Evolutionary conservation across 148 eudicot species (phyloP), one percentile per base, ranked within the genome.

Genomic region (Rhododendron williamsianum): DNA sequence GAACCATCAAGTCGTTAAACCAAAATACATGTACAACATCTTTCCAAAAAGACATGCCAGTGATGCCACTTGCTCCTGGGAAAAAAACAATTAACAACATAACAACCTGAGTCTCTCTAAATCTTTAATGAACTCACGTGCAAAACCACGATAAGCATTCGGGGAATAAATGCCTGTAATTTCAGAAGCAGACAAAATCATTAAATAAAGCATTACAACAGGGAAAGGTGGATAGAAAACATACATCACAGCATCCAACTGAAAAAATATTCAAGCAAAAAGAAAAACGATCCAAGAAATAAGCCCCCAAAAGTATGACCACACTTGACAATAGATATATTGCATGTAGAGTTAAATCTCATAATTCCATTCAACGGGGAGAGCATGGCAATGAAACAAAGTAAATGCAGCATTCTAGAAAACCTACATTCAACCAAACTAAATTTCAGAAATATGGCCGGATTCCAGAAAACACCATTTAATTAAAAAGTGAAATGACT

Each of bases 101-200:
- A 33, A 52, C 74, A 76, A 96, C 99, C 99, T 97, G 80, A 97
- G 90, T 85, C 99, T 93, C 90, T 97, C 99, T 86, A 97, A 87
- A 93, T 97, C 99, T 84, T 97, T 97, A 71, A 97, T 95, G 91
- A 97, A 97, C 87, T 95, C 99, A 6, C 99, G 93, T 54, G 99
- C 98, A 94, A 97, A 97, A 77, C 99, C 99, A 80, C 99, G 99
- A 86, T 97, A 97, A 81, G 99, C 99, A 92, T 97, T 97, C 76
- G 98, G 99, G 23, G 99, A 97, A 90, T 97, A 97, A 63, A 95
- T 97, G 81, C 99, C 99, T 97, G 92, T 82, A 88, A 69, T 84
- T 38, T 3, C 41, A 54, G 81, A 35, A 76, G 41, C 6, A 67
- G 45, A 21, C 45, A 13, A 38, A 80, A 52, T 51, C 60, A 27